Base-by-base conservation (phyloP, 495 filamentous ascomycete species). In the Aspergillus carlsbadensis region DNA sequence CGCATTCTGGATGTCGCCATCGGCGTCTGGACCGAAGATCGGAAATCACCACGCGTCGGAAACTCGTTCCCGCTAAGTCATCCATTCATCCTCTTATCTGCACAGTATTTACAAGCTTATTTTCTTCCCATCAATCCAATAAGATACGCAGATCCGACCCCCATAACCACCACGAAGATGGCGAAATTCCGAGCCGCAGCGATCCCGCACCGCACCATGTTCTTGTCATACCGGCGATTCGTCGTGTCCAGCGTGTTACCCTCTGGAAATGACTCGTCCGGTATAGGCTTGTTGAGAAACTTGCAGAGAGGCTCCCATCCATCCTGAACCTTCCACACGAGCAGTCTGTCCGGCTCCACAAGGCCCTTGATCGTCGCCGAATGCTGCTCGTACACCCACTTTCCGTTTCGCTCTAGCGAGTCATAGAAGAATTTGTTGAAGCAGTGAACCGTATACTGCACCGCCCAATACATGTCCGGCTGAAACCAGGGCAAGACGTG, bases 301-400 rank as follows among this genome's bases (percentile, higher is more conserved):
- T 50, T 61, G 65, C 82, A 85, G 7, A 84, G 68, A 5, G 81
- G 81, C 40, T 65, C 77, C 82, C 81, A 85, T 6, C 82, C 83
- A 56, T 82, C 75, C 22, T 74, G 67, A 49, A 83, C 74, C 34
- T 65, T 67, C 68, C 78, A 84, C 61, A 84, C 81, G 34, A 85
- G 73, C 45, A 84, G 58, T 39, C 68, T 70, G 33, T 70, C 75
- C 57, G 63, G 57, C 6, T 48, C 45, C 3, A 79, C 74, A 39
- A 76, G 24, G 0, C 67, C 65, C 20, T 56, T 39, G 18, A 70
- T 47, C 45, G 54, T 64, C 14, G 58, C 57, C 41, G 46, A 58
- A 54, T 68, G 65, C 18, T 68, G 57, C 17, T 58, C 58, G 62
- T 70, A 70, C 36, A 68, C 59, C 63, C 61, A 65, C 42, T 68